Percentiles rank a stretch among this genome's conserved stretches.
These are phyloP conservation scores for Dioscorea dumetorum DNA, from an alignment of 106 monocot genomes.

Conservation along the genomic window DNA sequence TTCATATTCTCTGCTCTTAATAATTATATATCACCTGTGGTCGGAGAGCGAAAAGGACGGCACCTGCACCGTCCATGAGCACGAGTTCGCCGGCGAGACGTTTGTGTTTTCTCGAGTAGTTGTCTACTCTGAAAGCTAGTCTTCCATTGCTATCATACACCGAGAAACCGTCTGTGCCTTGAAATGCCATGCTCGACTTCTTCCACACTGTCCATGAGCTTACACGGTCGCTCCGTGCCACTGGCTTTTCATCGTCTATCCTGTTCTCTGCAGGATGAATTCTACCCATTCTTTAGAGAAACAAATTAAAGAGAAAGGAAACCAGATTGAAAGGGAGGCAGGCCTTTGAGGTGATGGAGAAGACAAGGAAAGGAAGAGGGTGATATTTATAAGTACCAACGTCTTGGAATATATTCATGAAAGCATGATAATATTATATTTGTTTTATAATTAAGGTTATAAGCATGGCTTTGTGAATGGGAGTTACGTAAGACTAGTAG, in stretches of 20 bases:
- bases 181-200: constrained; percentile 86
- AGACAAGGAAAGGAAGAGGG: neutral
- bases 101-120: constrained; percentile 73
- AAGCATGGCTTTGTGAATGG: neutral
- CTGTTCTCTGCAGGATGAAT: constrained; percentile 21
- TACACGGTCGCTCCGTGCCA: neutral
- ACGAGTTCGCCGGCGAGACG: constrained; percentile 40
- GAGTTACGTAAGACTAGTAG: neutral
- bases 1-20: neutral
- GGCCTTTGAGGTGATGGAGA: neutral
- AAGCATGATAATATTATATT: too few relatives aligned
- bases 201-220: constrained; percentile 75
- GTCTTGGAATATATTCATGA: neutral
- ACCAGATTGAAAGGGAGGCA: neutral
- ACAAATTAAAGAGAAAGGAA: neutral
- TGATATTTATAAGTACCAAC: neutral
- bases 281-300: constrained; percentile 15
- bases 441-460: too few relatives aligned
- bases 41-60: constrained; percentile 34
- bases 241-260: neutral
- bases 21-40: constrained; percentile 51
- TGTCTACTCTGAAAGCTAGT: constrained; percentile 76
- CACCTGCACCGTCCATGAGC: constrained; percentile 60
- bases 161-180: constrained; percentile 83
- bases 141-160: constrained; percentile 51